A percentile compares a stretch with the other conserved stretches of the same genome.
These are phyloP conservation scores for Penicillium odoratum DNA, from an alignment of 495 filamentous ascomycete species.

Conservation along the genomic window DNA sequence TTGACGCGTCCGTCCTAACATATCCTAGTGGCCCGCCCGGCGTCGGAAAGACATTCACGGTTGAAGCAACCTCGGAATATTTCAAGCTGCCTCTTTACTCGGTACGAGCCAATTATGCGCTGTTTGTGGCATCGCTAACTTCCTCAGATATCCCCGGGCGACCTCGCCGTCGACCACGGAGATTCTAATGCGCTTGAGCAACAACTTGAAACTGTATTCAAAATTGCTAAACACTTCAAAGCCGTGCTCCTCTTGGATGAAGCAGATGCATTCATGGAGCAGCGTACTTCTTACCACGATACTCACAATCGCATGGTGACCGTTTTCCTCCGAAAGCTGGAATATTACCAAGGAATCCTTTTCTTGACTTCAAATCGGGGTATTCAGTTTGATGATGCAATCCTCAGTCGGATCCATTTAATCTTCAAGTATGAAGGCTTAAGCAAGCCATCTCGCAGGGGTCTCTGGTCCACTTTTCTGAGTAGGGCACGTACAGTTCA, in stretches of 20 bases:
- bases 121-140: slow-evolving; percentile 9
- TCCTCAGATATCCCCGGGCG: slow-evolving; percentile 25
- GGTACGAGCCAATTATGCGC: slow-evolving; percentile 9
- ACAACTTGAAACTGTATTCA: slow-evolving; percentile 24
- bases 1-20: slow-evolving; percentile 3
- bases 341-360: slow-evolving; percentile 52
- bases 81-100: slow-evolving; percentile 31
- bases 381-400: slow-evolving; percentile 39
- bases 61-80: slow-evolving; percentile 31
- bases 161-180: slow-evolving; percentile 21
- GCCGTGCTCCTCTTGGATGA: slow-evolving; percentile 42
- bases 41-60: slow-evolving; percentile 37
- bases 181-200: slow-evolving; percentile 21
- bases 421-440: slow-evolving; percentile 42
- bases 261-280: slow-evolving; percentile 46
- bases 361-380: slow-evolving; percentile 35
- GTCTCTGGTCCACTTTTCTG: slow-evolving; percentile 25
- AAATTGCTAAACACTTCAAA: slow-evolving; percentile 32
- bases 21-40: slow-evolving; percentile 30
- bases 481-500: slow-evolving; percentile 15
- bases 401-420: slow-evolving; percentile 47
- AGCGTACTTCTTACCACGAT: slow-evolving; percentile 19
- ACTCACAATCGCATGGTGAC: slow-evolving; percentile 31
- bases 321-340: slow-evolving; percentile 55
- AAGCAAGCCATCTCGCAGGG: slow-evolving; percentile 16